phyloP scores from a whole-genome alignment of 2,329 filamentous ascomycete species.

The Xylariaceae sp. region DNA sequence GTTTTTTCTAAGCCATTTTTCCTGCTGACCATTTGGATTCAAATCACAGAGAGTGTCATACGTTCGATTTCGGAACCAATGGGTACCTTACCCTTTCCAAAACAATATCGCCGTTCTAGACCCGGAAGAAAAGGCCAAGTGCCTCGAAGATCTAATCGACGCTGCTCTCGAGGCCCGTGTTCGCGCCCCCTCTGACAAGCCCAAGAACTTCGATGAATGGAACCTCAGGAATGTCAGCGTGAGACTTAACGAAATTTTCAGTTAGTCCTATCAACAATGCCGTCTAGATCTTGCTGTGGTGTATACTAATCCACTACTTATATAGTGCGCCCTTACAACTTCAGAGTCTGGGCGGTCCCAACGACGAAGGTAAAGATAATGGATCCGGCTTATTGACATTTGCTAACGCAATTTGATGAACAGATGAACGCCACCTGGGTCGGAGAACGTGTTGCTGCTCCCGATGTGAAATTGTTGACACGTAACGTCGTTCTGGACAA shows the following conservation, averaged over 20 bases:
- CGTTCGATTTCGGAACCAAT: constrained; percentile 90
- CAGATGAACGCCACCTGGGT: constrained; percentile 99
- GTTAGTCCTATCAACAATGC: not conserved
- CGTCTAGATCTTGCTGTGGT: not conserved
- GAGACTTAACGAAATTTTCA: constrained; percentile 90
- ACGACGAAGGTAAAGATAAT: constrained; percentile 76
- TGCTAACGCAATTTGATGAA: not conserved
- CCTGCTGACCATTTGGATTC: not conserved
- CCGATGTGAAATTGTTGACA: constrained; percentile 88
- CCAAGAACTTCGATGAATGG: constrained; percentile 97
- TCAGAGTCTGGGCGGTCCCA: constrained; percentile 98
- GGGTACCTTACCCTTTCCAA: constrained; percentile 99
- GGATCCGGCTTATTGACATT: not conserved
- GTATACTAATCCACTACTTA: not conserved
- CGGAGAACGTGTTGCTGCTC: constrained; percentile 94
- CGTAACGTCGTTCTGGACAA: constrained; percentile 94
- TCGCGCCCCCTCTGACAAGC: constrained; percentile 69
- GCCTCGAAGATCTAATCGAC: constrained; percentile 93
- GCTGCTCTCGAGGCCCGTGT: constrained; percentile 83
- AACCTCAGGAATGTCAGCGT: constrained; percentile 86
- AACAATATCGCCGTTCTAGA: constrained; percentile 99
- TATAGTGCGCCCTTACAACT: constrained; percentile 90
- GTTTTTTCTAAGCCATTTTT: not conserved
- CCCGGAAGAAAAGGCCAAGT: constrained; percentile 92
- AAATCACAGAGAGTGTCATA: constrained; percentile 78